These are phyloP conservation scores for Backusella sp. DNA, from an alignment of 192 early-diverging fungal genomes.

Conservation along the genomic window DNA sequence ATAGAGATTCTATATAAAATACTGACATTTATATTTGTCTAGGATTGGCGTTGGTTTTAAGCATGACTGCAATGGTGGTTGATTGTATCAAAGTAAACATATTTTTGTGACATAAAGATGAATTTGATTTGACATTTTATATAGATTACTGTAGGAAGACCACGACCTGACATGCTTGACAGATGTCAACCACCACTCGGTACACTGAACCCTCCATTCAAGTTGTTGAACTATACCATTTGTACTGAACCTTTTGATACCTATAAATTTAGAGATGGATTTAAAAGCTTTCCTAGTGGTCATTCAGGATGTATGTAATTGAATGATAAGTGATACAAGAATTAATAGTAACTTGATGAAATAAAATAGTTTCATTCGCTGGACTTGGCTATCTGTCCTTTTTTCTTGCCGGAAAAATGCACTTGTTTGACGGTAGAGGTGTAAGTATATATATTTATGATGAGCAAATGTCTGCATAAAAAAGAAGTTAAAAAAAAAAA, in stretches of 20 bases:
- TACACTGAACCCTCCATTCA: constrained; percentile 48
- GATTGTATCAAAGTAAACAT: constrained; percentile 47
- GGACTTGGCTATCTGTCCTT: constrained; percentile 68
- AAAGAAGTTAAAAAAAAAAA: too few relatives aligned
- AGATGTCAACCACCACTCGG: constrained; percentile 42
- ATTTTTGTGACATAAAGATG: neutral
- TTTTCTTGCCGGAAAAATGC: constrained; percentile 72
- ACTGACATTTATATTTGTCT: neutral
- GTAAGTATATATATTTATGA: constrained; percentile 1
- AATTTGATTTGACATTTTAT: neutral
- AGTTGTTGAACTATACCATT: constrained; percentile 58
- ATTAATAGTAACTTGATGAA: neutral
- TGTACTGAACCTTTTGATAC: constrained; percentile 53
- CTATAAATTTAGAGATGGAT: constrained; percentile 66
- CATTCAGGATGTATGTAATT: constrained; percentile 71
- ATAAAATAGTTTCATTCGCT: constrained; percentile 62
- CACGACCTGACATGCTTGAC: constrained; percentile 53
- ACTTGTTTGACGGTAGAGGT: constrained; percentile 63
- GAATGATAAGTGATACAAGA: neutral
- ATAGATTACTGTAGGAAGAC: constrained; percentile 50
- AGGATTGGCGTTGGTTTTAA: constrained; percentile 42
- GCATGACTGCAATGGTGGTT: constrained; percentile 45
- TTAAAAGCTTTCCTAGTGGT: constrained; percentile 86
- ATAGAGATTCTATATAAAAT: neutral
- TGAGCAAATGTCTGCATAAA: neutral